A percentile compares a stretch with the other conserved stretches of the same genome.
Evolutionary conservation across 2,329 filamentous ascomycete species (phyloP).

Genomic region (Ceratocystis ficicola): DNA sequence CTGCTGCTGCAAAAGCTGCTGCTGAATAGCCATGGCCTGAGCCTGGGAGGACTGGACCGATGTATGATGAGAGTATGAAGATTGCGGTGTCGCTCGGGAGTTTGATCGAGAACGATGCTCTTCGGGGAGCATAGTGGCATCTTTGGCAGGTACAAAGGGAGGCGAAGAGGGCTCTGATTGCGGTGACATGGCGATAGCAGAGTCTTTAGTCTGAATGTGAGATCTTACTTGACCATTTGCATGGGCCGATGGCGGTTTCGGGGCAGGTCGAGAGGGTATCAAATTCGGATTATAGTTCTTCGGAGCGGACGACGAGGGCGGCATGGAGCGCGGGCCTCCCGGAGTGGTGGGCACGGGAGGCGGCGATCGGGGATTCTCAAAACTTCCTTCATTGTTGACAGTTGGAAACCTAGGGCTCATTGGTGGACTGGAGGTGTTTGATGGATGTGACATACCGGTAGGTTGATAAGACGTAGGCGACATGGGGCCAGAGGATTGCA

Average conservation of each 20-base stretch:
- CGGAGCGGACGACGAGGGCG: conserved; percentile 26
- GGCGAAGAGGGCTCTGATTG: conserved; percentile 43
- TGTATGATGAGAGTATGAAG: conserved; percentile 33
- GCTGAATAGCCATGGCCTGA: conserved; percentile 41
- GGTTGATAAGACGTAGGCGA: conserved; percentile 44
- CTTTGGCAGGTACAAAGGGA: conserved; percentile 39
- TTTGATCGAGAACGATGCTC: conserved; percentile 58
- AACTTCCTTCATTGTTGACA: conserved; percentile 80
- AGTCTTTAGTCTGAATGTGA: conserved; percentile 48
- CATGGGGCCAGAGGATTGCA: conserved; percentile 33
- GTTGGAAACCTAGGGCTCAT: conserved; percentile 74
- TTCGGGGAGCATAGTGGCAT: conserved; percentile 50
- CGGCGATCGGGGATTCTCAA: conserved; percentile 89
- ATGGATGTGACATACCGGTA: conserved; percentile 40
- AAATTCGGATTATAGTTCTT: conserved; percentile 44
- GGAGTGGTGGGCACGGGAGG: conserved; percentile 60
- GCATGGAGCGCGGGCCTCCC: conserved; percentile 30
- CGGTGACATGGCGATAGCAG: conserved; percentile 50
- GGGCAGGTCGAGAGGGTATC: conserved; percentile 73
- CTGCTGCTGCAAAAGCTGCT: conserved; percentile 55
- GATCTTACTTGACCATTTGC: conserved; percentile 39
- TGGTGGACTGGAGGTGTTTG: conserved; percentile 59
- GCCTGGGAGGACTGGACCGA: conserved; percentile 27
- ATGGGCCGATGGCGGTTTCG: conserved; percentile 60
- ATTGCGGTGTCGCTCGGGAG: conserved; percentile 44